These are phyloP conservation scores for Bruguiera hainesii DNA, from an alignment of 441 rosid species.

Conservation along the genomic window DNA sequence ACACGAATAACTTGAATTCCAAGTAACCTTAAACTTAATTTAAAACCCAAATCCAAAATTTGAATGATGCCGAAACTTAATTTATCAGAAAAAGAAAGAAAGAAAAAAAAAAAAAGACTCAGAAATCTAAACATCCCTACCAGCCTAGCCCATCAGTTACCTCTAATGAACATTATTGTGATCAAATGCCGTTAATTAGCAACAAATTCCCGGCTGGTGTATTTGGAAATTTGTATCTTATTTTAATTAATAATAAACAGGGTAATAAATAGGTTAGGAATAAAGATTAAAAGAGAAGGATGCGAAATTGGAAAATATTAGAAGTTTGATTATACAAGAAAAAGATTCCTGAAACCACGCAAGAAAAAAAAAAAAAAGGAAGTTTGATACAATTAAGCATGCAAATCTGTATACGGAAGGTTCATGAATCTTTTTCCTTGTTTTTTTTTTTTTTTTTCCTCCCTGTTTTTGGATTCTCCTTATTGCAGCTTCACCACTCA, in stretches of 20 bases:
- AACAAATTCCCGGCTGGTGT: background rate
- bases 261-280: no score
- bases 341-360: constrained; percentile 15
- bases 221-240: background rate
- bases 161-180: no score
- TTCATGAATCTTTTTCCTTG: constrained; percentile 10
- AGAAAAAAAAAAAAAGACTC: no score
- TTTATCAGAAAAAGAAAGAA: background rate
- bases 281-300: background rate
- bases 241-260: background rate
- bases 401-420: constrained; percentile 2
- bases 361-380: background rate
- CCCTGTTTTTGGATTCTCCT: background rate
- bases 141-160: no score
- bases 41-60: no score
- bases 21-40: no score
- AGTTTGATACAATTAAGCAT: constrained; percentile 17
- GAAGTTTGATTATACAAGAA: constrained; percentile 3
- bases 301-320: background rate
- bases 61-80: background rate
- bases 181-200: background rate
- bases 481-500: constrained; percentile 13
- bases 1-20: no score
- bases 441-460: background rate
- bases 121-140: no score